Conservation (phyloP, 1,284 basidiomycete genomes). For the Pseudozyma hubeiensis region DNA sequence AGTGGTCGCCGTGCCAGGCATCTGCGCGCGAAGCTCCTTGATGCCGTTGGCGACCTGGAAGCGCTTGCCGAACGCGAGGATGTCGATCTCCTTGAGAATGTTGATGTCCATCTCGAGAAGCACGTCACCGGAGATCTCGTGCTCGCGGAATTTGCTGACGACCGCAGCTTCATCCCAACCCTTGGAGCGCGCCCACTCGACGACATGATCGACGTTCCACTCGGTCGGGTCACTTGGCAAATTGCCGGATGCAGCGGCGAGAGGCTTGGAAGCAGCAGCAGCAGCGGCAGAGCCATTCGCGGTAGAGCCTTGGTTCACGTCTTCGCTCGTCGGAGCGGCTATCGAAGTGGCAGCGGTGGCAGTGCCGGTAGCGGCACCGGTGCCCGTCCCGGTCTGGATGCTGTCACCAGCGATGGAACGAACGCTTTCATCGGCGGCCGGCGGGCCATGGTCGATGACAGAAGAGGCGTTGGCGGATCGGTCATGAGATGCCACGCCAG, state of each 20-base stretch:
- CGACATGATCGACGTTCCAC: conserved; percentile 89
- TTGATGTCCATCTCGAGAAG: conserved; percentile 92
- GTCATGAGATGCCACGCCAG: conserved; percentile 11
- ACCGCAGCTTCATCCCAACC: conserved; percentile 84
- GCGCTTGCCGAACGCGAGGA: conserved; percentile 92
- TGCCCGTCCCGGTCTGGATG: conserved; percentile 23
- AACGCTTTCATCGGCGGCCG: conserved; percentile 28
- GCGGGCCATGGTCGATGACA: conserved; percentile 2
- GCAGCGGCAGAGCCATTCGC: not conserved
- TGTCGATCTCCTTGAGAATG: conserved; percentile 95
- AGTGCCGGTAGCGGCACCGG: conserved; percentile 25
- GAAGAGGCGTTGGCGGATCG: conserved; percentile 22
- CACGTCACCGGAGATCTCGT: conserved; percentile 98
- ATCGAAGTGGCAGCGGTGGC: conserved; percentile 54
- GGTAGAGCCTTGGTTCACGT: conserved; percentile 27
- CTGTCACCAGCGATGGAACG: conserved; percentile 43
- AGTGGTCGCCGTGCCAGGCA: conserved; percentile 27
- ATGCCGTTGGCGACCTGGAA: conserved; percentile 95
- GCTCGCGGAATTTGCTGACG: conserved; percentile 80
- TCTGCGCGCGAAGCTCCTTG: conserved; percentile 76
- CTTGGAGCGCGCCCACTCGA: conserved; percentile 86
- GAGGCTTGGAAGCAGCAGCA: conserved; percentile 13
- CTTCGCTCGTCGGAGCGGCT: conserved; percentile 62
- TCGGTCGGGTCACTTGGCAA: conserved; percentile 73
- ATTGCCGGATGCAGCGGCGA: conserved; percentile 3